Evolutionary conservation across 2,329 filamentous ascomycete genomes (phyloP).

Genomic region (Pseudopyrenochaeta lycopersici): DNA sequence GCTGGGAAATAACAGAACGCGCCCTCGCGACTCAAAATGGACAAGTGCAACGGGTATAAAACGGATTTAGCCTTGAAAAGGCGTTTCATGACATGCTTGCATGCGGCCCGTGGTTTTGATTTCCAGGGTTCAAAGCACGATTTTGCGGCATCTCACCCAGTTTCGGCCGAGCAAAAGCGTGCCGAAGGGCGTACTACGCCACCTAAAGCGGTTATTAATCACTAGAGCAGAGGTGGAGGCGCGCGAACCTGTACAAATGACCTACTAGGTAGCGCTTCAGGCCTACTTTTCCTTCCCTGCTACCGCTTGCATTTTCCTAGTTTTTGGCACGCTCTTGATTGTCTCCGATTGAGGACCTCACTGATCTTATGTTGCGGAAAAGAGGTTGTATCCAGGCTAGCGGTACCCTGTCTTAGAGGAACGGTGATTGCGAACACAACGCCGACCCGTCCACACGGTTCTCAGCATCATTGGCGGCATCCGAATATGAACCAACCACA

Average conservation of each 20-base stretch:
- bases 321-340: background rate
- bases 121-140: conserved; percentile 3
- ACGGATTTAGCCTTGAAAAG: conserved; percentile 5
- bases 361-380: background rate
- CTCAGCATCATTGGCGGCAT: background rate
- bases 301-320: background rate
- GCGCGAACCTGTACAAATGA: background rate
- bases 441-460: background rate
- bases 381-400: background rate
- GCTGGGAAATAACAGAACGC: background rate
- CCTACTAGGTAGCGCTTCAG: background rate
- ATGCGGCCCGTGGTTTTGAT: conserved; percentile 9
- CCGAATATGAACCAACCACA: background rate
- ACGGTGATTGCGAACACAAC: background rate
- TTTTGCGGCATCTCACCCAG: conserved; percentile 1
- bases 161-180: conserved; percentile 4
- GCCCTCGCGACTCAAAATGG: background rate
- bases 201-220: background rate
- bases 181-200: background rate
- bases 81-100: conserved; percentile 18
- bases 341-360: background rate
- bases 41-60: conserved; percentile 4
- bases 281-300: background rate
- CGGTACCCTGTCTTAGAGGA: background rate
- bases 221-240: background rate